These are phyloP conservation scores for Tephrocybe sp. DNA, from an alignment of 768 basidiomycete species.

Conservation along the genomic window DNA sequence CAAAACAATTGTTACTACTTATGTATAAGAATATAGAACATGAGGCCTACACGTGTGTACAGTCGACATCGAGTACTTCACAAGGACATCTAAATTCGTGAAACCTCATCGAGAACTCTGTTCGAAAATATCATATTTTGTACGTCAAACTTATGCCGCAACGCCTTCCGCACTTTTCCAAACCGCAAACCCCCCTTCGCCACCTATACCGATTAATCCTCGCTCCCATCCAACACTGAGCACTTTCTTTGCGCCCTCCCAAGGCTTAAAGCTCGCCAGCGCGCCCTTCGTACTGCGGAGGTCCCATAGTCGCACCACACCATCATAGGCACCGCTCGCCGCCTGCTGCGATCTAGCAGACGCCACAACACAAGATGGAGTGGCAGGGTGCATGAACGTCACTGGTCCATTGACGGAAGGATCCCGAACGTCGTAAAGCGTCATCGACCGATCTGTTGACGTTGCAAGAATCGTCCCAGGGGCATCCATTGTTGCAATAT, in stretches of 20 bases:
- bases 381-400: constrained; percentile 59
- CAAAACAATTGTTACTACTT: too few relatives aligned
- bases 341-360: constrained; percentile 46
- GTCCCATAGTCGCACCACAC: constrained; percentile 78
- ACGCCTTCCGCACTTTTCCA: too few relatives aligned
- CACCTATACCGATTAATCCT: too few relatives aligned
- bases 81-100: too few relatives aligned
- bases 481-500: constrained; percentile 44
- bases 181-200: too few relatives aligned
- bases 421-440: constrained; percentile 56
- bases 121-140: too few relatives aligned
- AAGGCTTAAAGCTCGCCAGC: constrained; percentile 62
- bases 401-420: constrained; percentile 33
- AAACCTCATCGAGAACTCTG: too few relatives aligned
- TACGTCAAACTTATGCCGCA: too few relatives aligned
- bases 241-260: constrained; percentile 58
- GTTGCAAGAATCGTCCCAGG: constrained; percentile 50
- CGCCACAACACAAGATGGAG: constrained; percentile 60
- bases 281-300: constrained; percentile 66
- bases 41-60: too few relatives aligned
- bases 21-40: too few relatives aligned
- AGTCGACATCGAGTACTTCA: too few relatives aligned
- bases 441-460: constrained; percentile 75
- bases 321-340: constrained; percentile 76
- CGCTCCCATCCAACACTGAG: constrained; percentile 57